Percentiles rank a stretch among this genome's conserved stretches.
Conservation (phyloP, 2,329 filamentous ascomycete species). For the Xylaria polymorpha region DNA sequence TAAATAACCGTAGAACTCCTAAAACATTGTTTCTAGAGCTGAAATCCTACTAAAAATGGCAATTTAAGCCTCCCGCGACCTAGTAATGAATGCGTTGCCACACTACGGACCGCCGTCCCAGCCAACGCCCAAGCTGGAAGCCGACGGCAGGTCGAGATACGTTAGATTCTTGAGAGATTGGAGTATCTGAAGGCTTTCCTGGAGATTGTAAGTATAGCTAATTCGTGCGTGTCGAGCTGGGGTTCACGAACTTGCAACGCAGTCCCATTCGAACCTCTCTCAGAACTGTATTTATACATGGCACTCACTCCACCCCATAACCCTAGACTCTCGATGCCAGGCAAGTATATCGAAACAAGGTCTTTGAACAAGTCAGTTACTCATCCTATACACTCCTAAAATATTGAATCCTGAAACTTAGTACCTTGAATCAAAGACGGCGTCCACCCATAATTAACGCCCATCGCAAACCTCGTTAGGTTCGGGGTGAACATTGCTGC, state of each 20-base stretch:
- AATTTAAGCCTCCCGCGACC: too few species aligned
- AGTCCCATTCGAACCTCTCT: not conserved
- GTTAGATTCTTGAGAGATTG: slow-evolving; percentile 27
- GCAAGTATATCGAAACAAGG: slow-evolving; percentile 14
- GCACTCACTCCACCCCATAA: not conserved
- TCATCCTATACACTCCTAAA: not conserved
- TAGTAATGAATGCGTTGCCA: slow-evolving; percentile 23
- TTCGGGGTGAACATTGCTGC: slow-evolving; percentile 10
- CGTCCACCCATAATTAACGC: not conserved
- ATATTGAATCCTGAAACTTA: not conserved
- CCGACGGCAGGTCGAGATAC: slow-evolving; percentile 24
- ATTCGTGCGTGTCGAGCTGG: not conserved
- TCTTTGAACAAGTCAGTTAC: slow-evolving; percentile 13
- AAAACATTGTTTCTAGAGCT: too few species aligned
- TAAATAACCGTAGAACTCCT: too few species aligned
- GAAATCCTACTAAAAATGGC: too few species aligned
- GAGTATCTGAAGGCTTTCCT: slow-evolving; percentile 21
- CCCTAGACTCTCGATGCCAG: slow-evolving; percentile 19
- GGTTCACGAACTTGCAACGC: slow-evolving; percentile 2
- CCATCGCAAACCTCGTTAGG: slow-evolving; percentile 22
- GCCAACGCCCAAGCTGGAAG: slow-evolving; percentile 9
- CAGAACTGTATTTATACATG: not conserved
- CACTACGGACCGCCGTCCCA: slow-evolving; percentile 21
- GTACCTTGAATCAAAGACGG: slow-evolving; percentile 13
- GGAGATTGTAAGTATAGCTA: slow-evolving; percentile 3